Evolutionary conservation across 306 rosid genomes (phyloP).

Genomic region (Betula pendula): DNA sequence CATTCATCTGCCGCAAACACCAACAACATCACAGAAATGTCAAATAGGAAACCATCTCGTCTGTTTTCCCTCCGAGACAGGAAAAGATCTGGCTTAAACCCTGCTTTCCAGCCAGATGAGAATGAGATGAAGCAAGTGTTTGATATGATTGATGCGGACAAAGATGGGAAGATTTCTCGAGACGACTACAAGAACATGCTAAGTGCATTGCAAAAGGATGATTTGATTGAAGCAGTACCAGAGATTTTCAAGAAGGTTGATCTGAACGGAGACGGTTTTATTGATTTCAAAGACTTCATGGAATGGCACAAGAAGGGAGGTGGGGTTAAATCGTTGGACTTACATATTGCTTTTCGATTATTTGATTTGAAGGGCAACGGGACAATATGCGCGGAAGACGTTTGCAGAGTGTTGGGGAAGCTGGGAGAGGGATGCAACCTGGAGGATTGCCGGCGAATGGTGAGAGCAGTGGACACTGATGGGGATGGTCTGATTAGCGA

Average conservation of each 20-base stretch:
- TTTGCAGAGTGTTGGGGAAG: constrained; percentile 52
- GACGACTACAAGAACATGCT: constrained; percentile 65
- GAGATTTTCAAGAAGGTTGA: constrained; percentile 67
- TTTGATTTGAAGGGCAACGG: constrained; percentile 77
- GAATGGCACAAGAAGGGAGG: constrained; percentile 71
- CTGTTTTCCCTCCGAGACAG: constrained; percentile 47
- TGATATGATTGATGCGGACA: constrained; percentile 72
- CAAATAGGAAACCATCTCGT: constrained; percentile 61
- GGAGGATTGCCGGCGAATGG: constrained; percentile 75
- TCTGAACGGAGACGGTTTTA: constrained; percentile 76
- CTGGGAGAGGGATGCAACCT: constrained; percentile 72
- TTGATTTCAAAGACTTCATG: constrained; percentile 70
- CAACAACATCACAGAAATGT: constrained; percentile 40
- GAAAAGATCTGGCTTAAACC: constrained; percentile 49
- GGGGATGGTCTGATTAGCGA: constrained; percentile 83
- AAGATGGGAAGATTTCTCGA: constrained; percentile 74
- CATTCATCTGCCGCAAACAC: not conserved
- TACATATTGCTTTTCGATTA: constrained; percentile 53
- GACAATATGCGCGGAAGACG: constrained; percentile 79
- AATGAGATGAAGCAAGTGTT: constrained; percentile 78
- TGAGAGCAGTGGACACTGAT: constrained; percentile 69
- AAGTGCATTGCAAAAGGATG: constrained; percentile 57
- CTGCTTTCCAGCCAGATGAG: constrained; percentile 48
- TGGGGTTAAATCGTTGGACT: constrained; percentile 54
- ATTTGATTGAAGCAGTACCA: constrained; percentile 49